Evolutionary conservation across 164 flowering plant genomes (phyloP), one percentile per base, ranked within the genome.

Genomic region (Buxus sempervirens): DNA sequence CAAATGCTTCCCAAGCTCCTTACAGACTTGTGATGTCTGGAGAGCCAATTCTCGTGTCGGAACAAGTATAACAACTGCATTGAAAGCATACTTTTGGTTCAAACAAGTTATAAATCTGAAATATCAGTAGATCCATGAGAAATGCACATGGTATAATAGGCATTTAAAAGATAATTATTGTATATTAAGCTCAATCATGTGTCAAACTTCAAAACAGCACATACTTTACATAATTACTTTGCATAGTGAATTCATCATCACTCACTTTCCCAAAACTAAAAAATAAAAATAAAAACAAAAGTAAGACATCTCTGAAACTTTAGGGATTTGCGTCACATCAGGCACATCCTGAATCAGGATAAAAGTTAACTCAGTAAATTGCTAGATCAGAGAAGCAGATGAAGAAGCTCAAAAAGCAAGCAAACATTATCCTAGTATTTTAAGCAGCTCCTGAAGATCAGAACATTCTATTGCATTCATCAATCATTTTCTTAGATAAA

Each of bases 21-120:
- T 91, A 65, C 98, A 94, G 12, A 94, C 98, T 85, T 94, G 98
- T 42, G 98, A 91, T 59, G 98, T 95, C 74, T 95, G 98, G 76
- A 95, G 93, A 58, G 98, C 98, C 90, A 95, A 78, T 71, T 95
- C 98, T 66, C 98, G 76, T 5, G 98, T 95, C 53, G 98, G 97
- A 74, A 91, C 97, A 69, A 91, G 85, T 73, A 95, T 90, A 72
- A 92, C 81, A 82, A 85, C 98, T 91, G 87, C 81, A 85, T 14
- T 48, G 23, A 65, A 48, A 69, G 58, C 51, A 49, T 9, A 27
- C 5, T 20, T 26, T 10, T 14, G 18, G 36, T 25, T 61, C 25
- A 62, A 28, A 56, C 24, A 54, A n/a, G 57, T 23, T 9, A 59
- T 36, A 4, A 48, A 25, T 10, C 51, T 15, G 25, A 12, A 14